Evolutionary conservation across 2,329 filamentous ascomycete genomes (phyloP).

Genomic region (Pleurostoma richardsiae): DNA sequence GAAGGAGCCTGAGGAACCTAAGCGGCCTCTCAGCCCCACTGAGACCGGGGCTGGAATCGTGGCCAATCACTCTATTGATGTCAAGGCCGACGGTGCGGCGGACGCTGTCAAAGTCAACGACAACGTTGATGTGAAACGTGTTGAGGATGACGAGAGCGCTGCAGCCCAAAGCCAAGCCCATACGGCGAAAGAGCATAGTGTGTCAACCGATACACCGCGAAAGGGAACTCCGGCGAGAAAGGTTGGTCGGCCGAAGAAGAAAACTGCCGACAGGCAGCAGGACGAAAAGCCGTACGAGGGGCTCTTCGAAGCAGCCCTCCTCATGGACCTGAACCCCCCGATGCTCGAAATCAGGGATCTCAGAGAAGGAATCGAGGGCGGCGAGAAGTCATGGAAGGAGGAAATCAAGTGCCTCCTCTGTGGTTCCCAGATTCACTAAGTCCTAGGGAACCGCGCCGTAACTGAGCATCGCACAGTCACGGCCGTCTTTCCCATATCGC

Average conservation of each 20-base stretch:
- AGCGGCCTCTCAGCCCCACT: conserved; percentile 45
- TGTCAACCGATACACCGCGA: conserved; percentile 8
- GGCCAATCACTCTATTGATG: conserved; percentile 47
- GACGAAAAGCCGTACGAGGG: conserved; percentile 42
- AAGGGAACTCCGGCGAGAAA: conserved; percentile 20
- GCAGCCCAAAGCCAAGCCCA: conserved; percentile 13
- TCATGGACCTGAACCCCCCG: conserved; percentile 41
- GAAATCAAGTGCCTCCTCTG: conserved; percentile 46
- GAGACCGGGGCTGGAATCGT: conserved; percentile 42
- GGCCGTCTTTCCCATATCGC: no score
- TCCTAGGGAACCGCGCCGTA: no score
- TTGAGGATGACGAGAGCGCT: conserved; percentile 16
- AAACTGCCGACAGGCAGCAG: conserved; percentile 20
- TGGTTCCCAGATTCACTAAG: conserved; percentile 36
- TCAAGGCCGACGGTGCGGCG: conserved; percentile 39
- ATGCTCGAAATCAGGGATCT: conserved; percentile 48
- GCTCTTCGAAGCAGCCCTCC: conserved; percentile 44
- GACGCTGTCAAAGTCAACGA: conserved; percentile 26
- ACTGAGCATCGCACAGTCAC: no score
- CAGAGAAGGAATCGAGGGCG: conserved; percentile 38
- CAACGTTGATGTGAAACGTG: conserved; percentile 27
- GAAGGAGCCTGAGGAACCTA: conserved; percentile 32
- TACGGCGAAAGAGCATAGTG: conserved; percentile 18
- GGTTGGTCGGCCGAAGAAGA: conserved; percentile 26
- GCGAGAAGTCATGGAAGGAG: conserved; percentile 49